Percentiles rank a stretch among this genome's conserved stretches.
Conservation (phyloP, 768 basidiomycete genomes). For the Boletus rubescentipes region DNA sequence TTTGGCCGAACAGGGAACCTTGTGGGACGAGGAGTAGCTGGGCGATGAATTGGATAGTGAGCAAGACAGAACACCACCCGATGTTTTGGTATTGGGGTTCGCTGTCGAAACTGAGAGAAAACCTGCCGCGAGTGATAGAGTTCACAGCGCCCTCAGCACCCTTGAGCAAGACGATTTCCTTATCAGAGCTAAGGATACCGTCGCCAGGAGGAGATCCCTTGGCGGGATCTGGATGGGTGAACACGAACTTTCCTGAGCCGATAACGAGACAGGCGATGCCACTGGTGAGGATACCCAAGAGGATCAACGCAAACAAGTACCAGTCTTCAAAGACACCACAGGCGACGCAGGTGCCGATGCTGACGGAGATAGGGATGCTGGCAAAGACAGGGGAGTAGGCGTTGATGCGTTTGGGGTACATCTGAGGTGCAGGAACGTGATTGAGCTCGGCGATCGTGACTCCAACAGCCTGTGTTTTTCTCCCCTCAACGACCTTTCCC, state of each 20-base stretch:
- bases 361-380: constrained; percentile 31
- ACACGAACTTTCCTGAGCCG: constrained; percentile 31
- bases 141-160: constrained; percentile 32
- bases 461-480: constrained; percentile 22
- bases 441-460: constrained; percentile 31
- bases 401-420: constrained; percentile 20
- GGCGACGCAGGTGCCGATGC: constrained; percentile 26
- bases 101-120: constrained; percentile 21
- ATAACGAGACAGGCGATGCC: constrained; percentile 35
- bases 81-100: constrained; percentile 29
- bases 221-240: constrained; percentile 26
- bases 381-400: constrained; percentile 26
- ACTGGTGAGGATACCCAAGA: constrained; percentile 32
- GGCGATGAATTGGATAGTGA: constrained; percentile 34
- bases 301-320: constrained; percentile 35
- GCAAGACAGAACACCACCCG: constrained; percentile 31
- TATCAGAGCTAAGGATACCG: constrained; percentile 24
- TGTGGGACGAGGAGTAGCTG: constrained; percentile 38
- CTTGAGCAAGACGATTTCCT: constrained; percentile 26
- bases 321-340: constrained; percentile 34
- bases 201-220: constrained; percentile 26
- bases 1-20: constrained; percentile 33
- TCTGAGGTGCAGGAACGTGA: constrained; percentile 17
- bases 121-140: constrained; percentile 30
- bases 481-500: constrained; percentile 21